phyloP scores from a whole-genome alignment of 441 rosid species.

The Erodium trifolium region DNA sequence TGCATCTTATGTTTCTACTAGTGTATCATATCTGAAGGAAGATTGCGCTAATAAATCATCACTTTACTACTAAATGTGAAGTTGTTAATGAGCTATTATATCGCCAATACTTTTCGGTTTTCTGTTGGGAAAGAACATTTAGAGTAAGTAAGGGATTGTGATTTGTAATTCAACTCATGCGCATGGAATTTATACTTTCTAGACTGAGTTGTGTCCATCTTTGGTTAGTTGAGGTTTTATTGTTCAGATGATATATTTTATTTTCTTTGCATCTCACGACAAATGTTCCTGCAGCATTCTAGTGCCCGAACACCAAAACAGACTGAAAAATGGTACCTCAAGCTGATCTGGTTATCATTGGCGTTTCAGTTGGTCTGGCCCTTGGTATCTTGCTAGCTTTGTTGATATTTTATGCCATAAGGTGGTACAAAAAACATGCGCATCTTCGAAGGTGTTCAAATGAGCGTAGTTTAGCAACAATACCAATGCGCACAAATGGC shows the following conservation, averaged over 20 bases:
- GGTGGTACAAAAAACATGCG: constrained; percentile 58
- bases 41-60: not conserved
- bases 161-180: not conserved
- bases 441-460: constrained; percentile 38
- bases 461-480: constrained; percentile 47
- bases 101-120: not conserved
- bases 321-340: constrained; percentile 45
- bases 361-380: constrained; percentile 65
- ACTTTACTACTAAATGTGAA: constrained; percentile 1
- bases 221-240: not conserved
- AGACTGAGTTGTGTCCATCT: not conserved
- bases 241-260: not conserved
- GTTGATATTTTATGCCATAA: constrained; percentile 42
- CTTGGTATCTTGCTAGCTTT: constrained; percentile 68
- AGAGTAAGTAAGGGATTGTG: not conserved
- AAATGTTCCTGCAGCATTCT: constrained; percentile 24
- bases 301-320: constrained; percentile 25
- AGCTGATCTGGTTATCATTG: constrained; percentile 49
- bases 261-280: constrained; percentile 17
- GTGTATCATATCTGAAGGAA: not conserved
- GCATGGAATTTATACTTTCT: not conserved
- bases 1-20: not conserved
- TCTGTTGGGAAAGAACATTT: not conserved
- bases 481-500: constrained; percentile 69
- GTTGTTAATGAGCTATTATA: no score